phyloP scores from a whole-genome alignment of 805 yeast species.

The Starmerella bombi region DNA sequence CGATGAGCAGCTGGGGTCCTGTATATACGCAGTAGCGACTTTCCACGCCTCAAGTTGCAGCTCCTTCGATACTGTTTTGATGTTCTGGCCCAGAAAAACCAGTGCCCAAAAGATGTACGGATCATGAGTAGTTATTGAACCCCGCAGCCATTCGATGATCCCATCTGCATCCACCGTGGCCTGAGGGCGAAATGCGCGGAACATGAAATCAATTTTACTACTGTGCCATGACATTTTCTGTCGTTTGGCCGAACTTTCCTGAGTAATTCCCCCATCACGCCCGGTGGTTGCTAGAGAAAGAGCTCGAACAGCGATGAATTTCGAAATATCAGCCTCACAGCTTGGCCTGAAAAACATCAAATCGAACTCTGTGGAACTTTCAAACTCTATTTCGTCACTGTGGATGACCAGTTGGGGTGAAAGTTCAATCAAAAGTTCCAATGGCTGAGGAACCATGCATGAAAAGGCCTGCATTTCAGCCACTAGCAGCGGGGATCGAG shows the following conservation, averaged over 20 bases:
- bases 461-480: conserved; percentile 9
- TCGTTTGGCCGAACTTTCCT: too few species aligned
- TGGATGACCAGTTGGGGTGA: conserved; percentile 1
- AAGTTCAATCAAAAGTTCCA: not conserved
- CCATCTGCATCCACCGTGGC: too few species aligned
- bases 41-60: conserved; percentile 3
- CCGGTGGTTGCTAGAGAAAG: not conserved
- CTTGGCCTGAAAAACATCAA: conserved; percentile 11
- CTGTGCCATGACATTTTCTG: too few species aligned
- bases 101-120: conserved; percentile 2
- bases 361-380: conserved; percentile 1
- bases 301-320: conserved; percentile 9
- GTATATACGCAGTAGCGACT: not conserved
- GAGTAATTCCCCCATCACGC: too few species aligned
- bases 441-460: conserved; percentile 6
- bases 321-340: conserved; percentile 7
- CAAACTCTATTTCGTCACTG: conserved; percentile 12
- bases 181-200: too few species aligned
- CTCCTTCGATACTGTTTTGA: not conserved
- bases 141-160: too few species aligned
- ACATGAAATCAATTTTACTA: too few species aligned
- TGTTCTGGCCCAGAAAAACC: not conserved
- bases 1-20: not conserved
- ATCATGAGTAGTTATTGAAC: not conserved
- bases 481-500: conserved; percentile 2